Conservation (phyloP, 2,329 filamentous ascomycete species). For the Xylariaceae sp. region DNA sequence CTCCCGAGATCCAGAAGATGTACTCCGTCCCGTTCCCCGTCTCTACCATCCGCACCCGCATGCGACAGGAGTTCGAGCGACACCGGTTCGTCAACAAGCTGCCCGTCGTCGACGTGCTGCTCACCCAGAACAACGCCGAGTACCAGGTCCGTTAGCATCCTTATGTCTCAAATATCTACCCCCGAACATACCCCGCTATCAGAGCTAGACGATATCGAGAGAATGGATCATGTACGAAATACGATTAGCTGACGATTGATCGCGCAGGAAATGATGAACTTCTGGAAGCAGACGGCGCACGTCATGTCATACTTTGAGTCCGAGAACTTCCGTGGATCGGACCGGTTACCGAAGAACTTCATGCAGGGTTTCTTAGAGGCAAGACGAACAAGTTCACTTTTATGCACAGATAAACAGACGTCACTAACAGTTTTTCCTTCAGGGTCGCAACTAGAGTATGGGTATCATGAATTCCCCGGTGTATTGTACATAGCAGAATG, state of each 20-base stretch:
- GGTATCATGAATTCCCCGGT: constrained; percentile 26
- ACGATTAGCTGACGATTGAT: constrained; percentile 14
- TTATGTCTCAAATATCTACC: not conserved
- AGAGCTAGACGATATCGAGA: not conserved
- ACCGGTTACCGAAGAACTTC: constrained; percentile 80
- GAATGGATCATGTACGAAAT: not conserved
- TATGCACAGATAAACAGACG: not conserved
- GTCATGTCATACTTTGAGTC: constrained; percentile 94
- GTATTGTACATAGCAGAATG: constrained; percentile 34
- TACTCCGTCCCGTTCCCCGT: constrained; percentile 90
- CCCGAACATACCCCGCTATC: not conserved
- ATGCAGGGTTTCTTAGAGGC: constrained; percentile 95
- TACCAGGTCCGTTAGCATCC: constrained; percentile 64
- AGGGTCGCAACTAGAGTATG: constrained; percentile 53
- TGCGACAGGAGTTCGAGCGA: constrained; percentile 94
- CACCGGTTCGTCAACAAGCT: constrained; percentile 91
- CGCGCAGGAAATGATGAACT: constrained; percentile 90
- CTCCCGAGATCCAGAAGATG: constrained; percentile 94
- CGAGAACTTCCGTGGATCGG: constrained; percentile 70
- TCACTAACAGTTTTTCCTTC: constrained; percentile 12
- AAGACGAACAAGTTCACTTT: constrained; percentile 31
- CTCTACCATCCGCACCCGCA: constrained; percentile 81
- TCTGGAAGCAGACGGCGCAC: constrained; percentile 95
- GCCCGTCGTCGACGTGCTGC: constrained; percentile 77
- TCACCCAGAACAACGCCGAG: constrained; percentile 88